Conservation (phyloP, 1,284 basidiomycete genomes). For the Tylopilus sp. region DNA sequence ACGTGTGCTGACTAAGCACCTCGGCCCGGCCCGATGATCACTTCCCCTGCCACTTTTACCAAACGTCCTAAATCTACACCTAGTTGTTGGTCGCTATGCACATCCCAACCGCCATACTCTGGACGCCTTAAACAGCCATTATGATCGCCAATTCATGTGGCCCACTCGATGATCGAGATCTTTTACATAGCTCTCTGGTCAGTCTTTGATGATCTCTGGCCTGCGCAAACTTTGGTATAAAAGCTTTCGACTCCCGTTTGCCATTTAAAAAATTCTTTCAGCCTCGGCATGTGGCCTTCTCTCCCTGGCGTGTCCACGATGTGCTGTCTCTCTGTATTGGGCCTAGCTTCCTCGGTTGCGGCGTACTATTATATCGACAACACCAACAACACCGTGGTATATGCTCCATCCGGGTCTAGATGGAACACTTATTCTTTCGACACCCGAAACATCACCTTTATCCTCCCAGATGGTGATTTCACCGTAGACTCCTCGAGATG, state of each 20-base stretch:
- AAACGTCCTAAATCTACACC: too few species aligned
- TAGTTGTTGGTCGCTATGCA: too few species aligned
- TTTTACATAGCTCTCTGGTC: not conserved
- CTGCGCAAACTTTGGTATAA: not conserved
- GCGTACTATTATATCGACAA: conserved; percentile 12
- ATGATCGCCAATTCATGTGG: not conserved
- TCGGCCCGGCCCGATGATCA: too few species aligned
- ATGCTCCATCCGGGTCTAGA: not conserved
- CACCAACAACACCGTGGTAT: conserved; percentile 7
- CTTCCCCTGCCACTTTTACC: too few species aligned
- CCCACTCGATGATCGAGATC: not conserved
- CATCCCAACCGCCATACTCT: not conserved
- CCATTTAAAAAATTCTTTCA: not conserved
- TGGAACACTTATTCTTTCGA: conserved; percentile 5
- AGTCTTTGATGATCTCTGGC: not conserved
- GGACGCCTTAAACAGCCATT: not conserved
- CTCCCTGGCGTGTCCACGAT: not conserved
- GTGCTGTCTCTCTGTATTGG: not conserved
- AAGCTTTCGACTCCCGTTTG: not conserved
- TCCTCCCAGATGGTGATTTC: not conserved
- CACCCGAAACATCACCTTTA: conserved; percentile 5
- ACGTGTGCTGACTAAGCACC: too few species aligned
- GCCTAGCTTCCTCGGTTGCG: not conserved
- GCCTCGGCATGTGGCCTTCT: not conserved
- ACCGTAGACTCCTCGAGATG: conserved; percentile 10